Percentiles rank a stretch among this genome's conserved stretches.
These are phyloP conservation scores for Aspergillus transmontanensis DNA, from an alignment of 2,329 filamentous ascomycete species.

Conservation along the genomic window DNA sequence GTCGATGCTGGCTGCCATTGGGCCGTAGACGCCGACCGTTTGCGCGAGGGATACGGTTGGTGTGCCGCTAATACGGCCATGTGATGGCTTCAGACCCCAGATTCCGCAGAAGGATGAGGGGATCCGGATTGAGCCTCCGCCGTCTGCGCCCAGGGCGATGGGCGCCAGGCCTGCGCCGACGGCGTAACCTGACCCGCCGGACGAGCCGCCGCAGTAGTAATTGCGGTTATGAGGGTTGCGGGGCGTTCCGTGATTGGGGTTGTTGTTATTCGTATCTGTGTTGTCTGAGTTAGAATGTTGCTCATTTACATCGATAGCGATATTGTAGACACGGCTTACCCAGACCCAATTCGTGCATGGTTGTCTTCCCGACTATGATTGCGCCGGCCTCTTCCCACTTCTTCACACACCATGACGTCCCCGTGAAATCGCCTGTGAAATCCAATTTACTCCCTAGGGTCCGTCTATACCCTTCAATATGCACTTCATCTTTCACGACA, in stretches of 20 bases:
- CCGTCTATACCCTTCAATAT: slow-evolving; percentile 69
- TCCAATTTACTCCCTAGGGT: slow-evolving; percentile 67
- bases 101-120: slow-evolving; percentile 76
- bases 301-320: background rate
- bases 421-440: slow-evolving; percentile 51
- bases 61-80: slow-evolving; percentile 65
- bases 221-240: slow-evolving; percentile 73
- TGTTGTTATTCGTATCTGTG: slow-evolving; percentile 78
- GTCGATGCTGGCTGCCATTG: slow-evolving; percentile 72
- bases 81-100: slow-evolving; percentile 78
- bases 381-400: slow-evolving; percentile 75
- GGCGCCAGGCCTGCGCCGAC: slow-evolving; percentile 72
- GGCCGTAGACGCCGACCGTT: slow-evolving; percentile 70
- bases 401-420: slow-evolving; percentile 70
- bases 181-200: slow-evolving; percentile 73
- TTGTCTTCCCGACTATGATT: slow-evolving; percentile 73
- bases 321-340: slow-evolving; percentile 43
- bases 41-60: slow-evolving; percentile 62
- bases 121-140: slow-evolving; percentile 74
- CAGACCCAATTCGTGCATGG: slow-evolving; percentile 79
- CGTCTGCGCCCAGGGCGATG: slow-evolving; percentile 72
- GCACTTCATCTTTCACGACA: slow-evolving; percentile 79
- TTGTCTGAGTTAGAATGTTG: background rate
- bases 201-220: slow-evolving; percentile 82
- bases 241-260: slow-evolving; percentile 72